Evolutionary conservation across 768 basidiomycete species (phyloP).

Genomic region (Kondoa subrosea): DNA sequence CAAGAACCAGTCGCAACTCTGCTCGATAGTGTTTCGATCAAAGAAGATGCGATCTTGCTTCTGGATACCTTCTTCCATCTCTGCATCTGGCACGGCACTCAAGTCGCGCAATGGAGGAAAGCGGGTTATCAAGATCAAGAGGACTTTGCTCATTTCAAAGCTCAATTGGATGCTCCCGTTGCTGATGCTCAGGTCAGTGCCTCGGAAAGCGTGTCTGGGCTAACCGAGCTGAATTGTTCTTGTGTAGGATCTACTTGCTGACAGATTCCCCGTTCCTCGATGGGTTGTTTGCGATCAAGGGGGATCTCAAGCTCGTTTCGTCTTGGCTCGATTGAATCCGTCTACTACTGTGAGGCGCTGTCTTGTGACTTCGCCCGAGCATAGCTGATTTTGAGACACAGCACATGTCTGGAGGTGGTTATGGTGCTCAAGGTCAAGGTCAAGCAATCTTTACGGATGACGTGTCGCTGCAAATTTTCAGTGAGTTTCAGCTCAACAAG

Average conservation of each 20-base stretch:
- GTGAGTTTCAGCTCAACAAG: conserved; percentile 41
- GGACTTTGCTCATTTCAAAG: conserved; percentile 96
- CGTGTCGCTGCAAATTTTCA: conserved; percentile 91
- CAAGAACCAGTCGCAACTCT: conserved; percentile 79
- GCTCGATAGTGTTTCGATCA: conserved; percentile 92
- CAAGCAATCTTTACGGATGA: conserved; percentile 98
- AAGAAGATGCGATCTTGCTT: conserved; percentile 85
- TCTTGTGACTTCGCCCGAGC: background rate
- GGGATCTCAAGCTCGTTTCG: conserved; percentile 93
- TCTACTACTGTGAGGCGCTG: conserved; percentile 60
- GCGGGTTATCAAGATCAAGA: conserved; percentile 97
- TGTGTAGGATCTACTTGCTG: conserved; percentile 68
- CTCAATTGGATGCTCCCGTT: conserved; percentile 68
- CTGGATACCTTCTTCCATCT: conserved; percentile 99
- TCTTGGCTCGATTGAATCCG: conserved; percentile 87
- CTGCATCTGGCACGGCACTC: conserved; percentile 97
- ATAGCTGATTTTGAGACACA: conserved; percentile 2
- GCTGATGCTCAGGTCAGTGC: conserved; percentile 48
- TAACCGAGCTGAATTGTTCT: background rate
- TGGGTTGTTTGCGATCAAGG: conserved; percentile 98
- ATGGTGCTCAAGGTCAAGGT: conserved; percentile 58
- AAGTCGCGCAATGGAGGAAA: conserved; percentile 93
- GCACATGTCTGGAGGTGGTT: conserved; percentile 73
- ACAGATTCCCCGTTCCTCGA: conserved; percentile 90
- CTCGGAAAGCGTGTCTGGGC: background rate